A percentile compares a stretch with the other conserved stretches of the same genome.
Evolutionary conservation across 768 basidiomycete species (phyloP).

Genomic region (Pleurotus tuoliensis): DNA sequence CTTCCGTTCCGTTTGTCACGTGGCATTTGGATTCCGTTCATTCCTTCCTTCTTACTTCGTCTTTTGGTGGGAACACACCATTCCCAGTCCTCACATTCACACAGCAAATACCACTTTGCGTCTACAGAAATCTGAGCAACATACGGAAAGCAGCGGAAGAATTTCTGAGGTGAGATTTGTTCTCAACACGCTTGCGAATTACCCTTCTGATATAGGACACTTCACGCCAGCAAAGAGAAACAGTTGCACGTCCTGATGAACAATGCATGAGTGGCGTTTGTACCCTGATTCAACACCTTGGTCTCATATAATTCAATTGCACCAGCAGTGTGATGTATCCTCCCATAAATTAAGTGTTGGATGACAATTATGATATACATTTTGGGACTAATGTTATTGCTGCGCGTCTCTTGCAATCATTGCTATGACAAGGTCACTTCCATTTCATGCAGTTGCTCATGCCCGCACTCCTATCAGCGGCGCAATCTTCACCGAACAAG

Average conservation of each 20-base stretch:
- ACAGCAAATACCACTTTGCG: too few species aligned
- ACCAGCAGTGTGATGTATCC: slow-evolving; percentile 23
- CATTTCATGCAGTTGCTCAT: slow-evolving; percentile 49
- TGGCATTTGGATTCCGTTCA: too few species aligned
- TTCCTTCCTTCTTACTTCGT: too few species aligned
- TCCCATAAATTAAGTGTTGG: slow-evolving; percentile 19
- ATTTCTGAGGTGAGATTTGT: slow-evolving; percentile 21
- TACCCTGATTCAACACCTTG: too few species aligned
- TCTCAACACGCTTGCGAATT: background rate
- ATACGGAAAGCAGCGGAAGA: slow-evolving; percentile 30
- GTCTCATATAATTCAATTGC: too few species aligned
- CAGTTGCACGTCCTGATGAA: slow-evolving; percentile 43
- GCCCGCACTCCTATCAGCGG: slow-evolving; percentile 32
- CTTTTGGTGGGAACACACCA: too few species aligned
- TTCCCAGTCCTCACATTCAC: too few species aligned
- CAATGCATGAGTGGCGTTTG: slow-evolving; percentile 33
- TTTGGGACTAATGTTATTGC: slow-evolving; percentile 23
- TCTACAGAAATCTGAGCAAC: slow-evolving; percentile 21
- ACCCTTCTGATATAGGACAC: too few species aligned
- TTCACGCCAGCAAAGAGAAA: slow-evolving; percentile 30
- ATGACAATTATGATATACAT: slow-evolving; percentile 24
- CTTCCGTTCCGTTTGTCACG: too few species aligned
- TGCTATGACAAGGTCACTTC: slow-evolving; percentile 43
- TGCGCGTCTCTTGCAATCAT: background rate
- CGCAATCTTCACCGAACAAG: slow-evolving; percentile 22